Base-by-base conservation (phyloP, 495 filamentous ascomycete species). In the Parathielavia hyrcaniae region DNA sequence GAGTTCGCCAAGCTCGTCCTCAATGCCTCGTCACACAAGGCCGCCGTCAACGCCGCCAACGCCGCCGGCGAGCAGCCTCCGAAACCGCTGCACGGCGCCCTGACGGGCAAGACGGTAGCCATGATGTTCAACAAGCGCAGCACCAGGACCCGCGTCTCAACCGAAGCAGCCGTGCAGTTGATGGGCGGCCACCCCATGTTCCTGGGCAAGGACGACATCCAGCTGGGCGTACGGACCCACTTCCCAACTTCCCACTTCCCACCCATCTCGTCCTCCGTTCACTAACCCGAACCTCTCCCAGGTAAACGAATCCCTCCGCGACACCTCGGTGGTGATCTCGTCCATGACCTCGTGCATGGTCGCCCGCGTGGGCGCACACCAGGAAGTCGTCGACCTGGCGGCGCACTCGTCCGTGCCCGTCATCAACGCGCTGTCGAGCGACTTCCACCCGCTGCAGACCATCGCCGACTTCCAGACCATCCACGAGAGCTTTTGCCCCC, bases 151-250 rank as follows among this genome's bases (percentile, higher is more conserved):
- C 83, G 93, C 49, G 85, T 98, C 30, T 96, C 90, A 14, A 95
- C 90, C 14, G 93, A 98, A 75, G 83, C 85, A 8, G 93, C 93
- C 11, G 81, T 95, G 13, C 81, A 85, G 17, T 72, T 84, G 43
- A 81, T 98, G 77, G 87, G 90, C 43, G 93, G 93, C 3, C 88
- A 96, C 69, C 88, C 93, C 17, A 93, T 98, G 90, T 98, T 97
- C 71, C 74, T 98, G 44, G 89, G 90, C 50, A 90, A 89, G 67
- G 86, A 91, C 45, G 93, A 98, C 69, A 98, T 98, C 55, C 93
- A 98, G 68, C 75, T 97, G 34, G 92, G 92, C 30, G 93, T 96
- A 64, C 59, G 78, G 70, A 32, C 16, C 36, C 19, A 41, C 13
- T 56, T 30, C 17, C 19, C 12, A 48, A 14, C 26, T 4, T 19